Evolutionary conservation across 1,284 basidiomycete species (phyloP).

Genomic region (Ceratorhiza oryzae-sativae): DNA sequence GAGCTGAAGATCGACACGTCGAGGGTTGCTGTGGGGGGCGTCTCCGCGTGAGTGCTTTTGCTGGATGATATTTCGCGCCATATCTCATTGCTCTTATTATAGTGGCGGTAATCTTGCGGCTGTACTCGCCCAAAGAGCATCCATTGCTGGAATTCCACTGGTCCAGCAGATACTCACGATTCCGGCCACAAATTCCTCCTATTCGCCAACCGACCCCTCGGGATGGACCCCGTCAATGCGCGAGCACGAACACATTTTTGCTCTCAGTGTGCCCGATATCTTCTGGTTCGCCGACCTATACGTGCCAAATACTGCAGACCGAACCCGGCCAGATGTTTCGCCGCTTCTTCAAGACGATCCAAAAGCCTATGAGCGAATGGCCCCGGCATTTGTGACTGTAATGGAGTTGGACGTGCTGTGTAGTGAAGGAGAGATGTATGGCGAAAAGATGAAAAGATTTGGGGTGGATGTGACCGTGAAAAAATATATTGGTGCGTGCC

Average conservation of each 20-base stretch:
- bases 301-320: slow-evolving; percentile 65
- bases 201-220: slow-evolving; percentile 56
- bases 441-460: slow-evolving; percentile 61
- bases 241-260: slow-evolving; percentile 64
- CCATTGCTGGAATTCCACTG: slow-evolving; percentile 60
- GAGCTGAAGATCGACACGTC: slow-evolving; percentile 55
- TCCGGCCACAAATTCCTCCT: slow-evolving; percentile 65
- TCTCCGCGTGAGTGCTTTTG: slow-evolving; percentile 61
- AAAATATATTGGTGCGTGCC: slow-evolving; percentile 60
- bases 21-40: slow-evolving; percentile 67
- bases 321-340: slow-evolving; percentile 70
- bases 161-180: slow-evolving; percentile 72
- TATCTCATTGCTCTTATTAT: not conserved
- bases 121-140: slow-evolving; percentile 69
- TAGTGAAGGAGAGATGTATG: slow-evolving; percentile 69
- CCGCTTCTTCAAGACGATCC: slow-evolving; percentile 64
- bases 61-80: slow-evolving; percentile 45
- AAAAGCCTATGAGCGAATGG: slow-evolving; percentile 54
- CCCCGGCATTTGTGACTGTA: slow-evolving; percentile 61
- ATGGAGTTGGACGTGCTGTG: slow-evolving; percentile 71
- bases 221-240: slow-evolving; percentile 57
- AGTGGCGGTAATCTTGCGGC: slow-evolving; percentile 73
- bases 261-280: slow-evolving; percentile 69
- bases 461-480: slow-evolving; percentile 64
- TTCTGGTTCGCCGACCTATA: slow-evolving; percentile 75